phyloP scores from a whole-genome alignment of 108 stramenopile species.

The Pinguiococcus pyrenoidosus region DNA sequence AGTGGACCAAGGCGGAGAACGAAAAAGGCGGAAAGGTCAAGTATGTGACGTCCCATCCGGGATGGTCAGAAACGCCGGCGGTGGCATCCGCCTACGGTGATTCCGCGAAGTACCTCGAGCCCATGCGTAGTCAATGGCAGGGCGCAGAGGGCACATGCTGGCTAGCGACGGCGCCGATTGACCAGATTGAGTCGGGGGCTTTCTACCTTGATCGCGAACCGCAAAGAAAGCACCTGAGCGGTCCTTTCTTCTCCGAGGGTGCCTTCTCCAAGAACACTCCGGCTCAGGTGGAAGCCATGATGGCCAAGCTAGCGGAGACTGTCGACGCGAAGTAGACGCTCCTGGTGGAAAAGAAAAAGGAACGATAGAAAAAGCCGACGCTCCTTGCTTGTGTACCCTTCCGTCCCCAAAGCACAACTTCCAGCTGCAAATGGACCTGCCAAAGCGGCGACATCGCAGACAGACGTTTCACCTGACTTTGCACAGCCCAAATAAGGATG shows the following conservation, averaged over 20 bases:
- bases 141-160: slow-evolving; percentile 79
- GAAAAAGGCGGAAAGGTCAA: slow-evolving; percentile 29
- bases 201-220: slow-evolving; percentile 69
- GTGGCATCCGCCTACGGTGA: slow-evolving; percentile 70
- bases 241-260: slow-evolving; percentile 61
- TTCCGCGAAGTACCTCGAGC: slow-evolving; percentile 58
- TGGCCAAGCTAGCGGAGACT: slow-evolving; percentile 40
- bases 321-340: background rate
- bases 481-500: too few relatives aligned
- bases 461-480: too few relatives aligned
- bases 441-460: too few relatives aligned
- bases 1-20: slow-evolving; percentile 34
- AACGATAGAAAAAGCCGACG: too few relatives aligned
- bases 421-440: too few relatives aligned
- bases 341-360: too few relatives aligned
- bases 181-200: slow-evolving; percentile 52
- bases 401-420: too few relatives aligned
- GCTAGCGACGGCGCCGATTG: slow-evolving; percentile 44
- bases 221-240: slow-evolving; percentile 66
- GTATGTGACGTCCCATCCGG: slow-evolving; percentile 26
- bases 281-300: slow-evolving; percentile 59
- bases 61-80: slow-evolving; percentile 64
- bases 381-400: too few relatives aligned
- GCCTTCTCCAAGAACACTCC: slow-evolving; percentile 60
- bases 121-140: slow-evolving; percentile 68